Base-by-base conservation (phyloP, 164 flowering plant species). In the Platanus orientalis region DNA sequence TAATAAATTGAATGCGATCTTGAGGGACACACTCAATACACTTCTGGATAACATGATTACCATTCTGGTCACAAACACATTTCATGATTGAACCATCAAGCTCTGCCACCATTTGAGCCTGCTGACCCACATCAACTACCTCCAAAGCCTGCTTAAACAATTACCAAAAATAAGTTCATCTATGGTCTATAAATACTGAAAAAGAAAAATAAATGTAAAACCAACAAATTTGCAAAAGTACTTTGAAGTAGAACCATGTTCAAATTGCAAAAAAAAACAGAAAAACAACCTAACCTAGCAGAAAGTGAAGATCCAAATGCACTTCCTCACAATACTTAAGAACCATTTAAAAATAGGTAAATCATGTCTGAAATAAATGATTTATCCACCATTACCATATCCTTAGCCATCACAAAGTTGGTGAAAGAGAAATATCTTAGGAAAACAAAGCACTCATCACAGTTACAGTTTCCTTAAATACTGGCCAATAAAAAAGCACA, bases 21-120 rank as follows among this genome's bases (percentile, higher is more conserved):
- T 86, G 86, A 65, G 99, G 96, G 30, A 94, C 78, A 73, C 92
- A 83, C 75, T 94, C 96, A 53, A 94, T 89, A 67, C 94, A 86
- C 76, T 94, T 91, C 71, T 94, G 99, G 57, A 94, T 87, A 26
- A 89, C 97, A 81, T 91, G 97, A 73, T 94, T 94, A 45, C 99
- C 99, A 79, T 91, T 91, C 73, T 91, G 99, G 80, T 94, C 99
- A 71, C 84, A 89, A 27, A 94, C 90, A 75, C 99, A 94, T 76
- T 83, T 86, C 89, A 91, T 83, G 23, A 94, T 72, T 39, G 89
- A 79, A 67, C 96, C 96, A 78, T 84, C 86, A 61, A 91, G 93
- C 88, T 91, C 96, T 58, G 79, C 70, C 53, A 82, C 95, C 84
- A 92, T 82, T 54, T 67, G 69, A 52, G 79, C 79, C 75, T 84